A percentile compares a stretch with the other conserved stretches of the same genome.
These are phyloP conservation scores for Lachnellula subtilissima DNA, from an alignment of 2,329 filamentous ascomycete genomes.

Conservation along the genomic window DNA sequence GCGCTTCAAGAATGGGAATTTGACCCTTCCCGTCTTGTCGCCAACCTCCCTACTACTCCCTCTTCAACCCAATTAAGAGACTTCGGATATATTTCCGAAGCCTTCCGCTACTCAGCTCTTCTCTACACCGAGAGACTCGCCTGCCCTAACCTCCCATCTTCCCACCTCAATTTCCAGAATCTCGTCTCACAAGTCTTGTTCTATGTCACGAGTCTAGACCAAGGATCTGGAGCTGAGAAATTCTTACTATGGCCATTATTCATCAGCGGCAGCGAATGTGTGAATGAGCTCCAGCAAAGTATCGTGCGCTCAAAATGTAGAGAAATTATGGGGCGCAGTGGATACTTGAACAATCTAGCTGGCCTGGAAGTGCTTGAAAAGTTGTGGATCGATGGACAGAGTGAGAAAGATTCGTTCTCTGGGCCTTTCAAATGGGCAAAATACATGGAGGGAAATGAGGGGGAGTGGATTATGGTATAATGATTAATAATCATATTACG, in stretches of 20 bases:
- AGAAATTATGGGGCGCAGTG: slow-evolving; percentile 82
- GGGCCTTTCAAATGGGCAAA: slow-evolving; percentile 29
- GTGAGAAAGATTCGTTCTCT: slow-evolving; percentile 9
- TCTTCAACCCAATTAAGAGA: slow-evolving; percentile 64
- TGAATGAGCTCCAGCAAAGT: slow-evolving; percentile 72
- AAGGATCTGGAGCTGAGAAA: slow-evolving; percentile 70
- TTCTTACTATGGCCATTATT: slow-evolving; percentile 93
- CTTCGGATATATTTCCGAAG: slow-evolving; percentile 77
- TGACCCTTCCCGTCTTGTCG: slow-evolving; percentile 47
- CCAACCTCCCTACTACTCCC: slow-evolving; percentile 45
- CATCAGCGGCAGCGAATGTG: slow-evolving; percentile 83
- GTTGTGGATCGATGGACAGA: slow-evolving; percentile 56
- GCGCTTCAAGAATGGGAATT: slow-evolving; percentile 80
- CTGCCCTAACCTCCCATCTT: slow-evolving; percentile 67
- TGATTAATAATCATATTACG: not conserved
- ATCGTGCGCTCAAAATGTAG: slow-evolving; percentile 75
- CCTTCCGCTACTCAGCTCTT: slow-evolving; percentile 83
- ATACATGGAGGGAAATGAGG: slow-evolving; percentile 40
- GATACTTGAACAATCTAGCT: slow-evolving; percentile 89
- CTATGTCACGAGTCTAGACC: slow-evolving; percentile 75
- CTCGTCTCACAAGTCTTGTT: slow-evolving; percentile 77
- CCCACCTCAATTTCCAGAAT: slow-evolving; percentile 73
- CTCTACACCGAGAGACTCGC: slow-evolving; percentile 87
- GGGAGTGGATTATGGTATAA: slow-evolving; percentile 66
- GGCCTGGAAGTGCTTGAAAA: slow-evolving; percentile 81